Evolutionary conservation across 2,329 filamentous ascomycete genomes (phyloP).

Genomic region (Monosporascus sp.): DNA sequence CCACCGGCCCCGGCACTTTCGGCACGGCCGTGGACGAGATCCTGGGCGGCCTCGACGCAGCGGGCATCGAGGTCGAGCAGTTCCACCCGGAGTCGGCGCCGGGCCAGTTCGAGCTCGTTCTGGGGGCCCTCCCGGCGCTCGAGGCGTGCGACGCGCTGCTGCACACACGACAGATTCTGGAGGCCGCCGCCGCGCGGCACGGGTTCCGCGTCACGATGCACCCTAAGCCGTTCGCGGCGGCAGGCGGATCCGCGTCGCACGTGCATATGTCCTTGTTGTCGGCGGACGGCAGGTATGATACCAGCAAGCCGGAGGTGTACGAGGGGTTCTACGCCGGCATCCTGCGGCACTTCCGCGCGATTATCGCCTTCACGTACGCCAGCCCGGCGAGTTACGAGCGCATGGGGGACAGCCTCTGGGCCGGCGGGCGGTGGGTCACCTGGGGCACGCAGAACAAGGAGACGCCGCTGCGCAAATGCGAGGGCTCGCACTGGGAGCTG

Average conservation of each 20-base stretch:
- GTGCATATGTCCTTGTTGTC: slow-evolving; percentile 63
- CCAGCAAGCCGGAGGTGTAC: slow-evolving; percentile 39
- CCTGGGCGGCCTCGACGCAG: slow-evolving; percentile 50
- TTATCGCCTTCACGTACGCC: slow-evolving; percentile 66
- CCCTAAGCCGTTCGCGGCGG: slow-evolving; percentile 58
- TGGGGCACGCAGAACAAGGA: slow-evolving; percentile 84
- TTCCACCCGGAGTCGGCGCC: slow-evolving; percentile 69
- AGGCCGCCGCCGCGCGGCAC: slow-evolving; percentile 55
- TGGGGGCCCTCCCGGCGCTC: slow-evolving; percentile 58
- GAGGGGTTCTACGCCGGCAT: slow-evolving; percentile 69
- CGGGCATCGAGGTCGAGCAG: slow-evolving; percentile 64
- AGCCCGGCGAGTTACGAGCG: slow-evolving; percentile 64
- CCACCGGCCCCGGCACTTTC: slow-evolving; percentile 29
- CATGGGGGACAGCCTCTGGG: slow-evolving; percentile 65
- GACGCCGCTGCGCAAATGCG: slow-evolving; percentile 64
- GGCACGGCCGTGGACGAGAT: slow-evolving; percentile 61
- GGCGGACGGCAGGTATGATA: slow-evolving; percentile 7
- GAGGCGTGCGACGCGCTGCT: slow-evolving; percentile 67
- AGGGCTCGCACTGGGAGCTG: slow-evolving; percentile 68
- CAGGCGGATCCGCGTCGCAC: slow-evolving; percentile 62
- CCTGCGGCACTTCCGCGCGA: slow-evolving; percentile 56
- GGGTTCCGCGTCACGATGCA: slow-evolving; percentile 66
- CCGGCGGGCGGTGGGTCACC: slow-evolving; percentile 70
- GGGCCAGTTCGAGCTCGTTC: slow-evolving; percentile 73
- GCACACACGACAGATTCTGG: slow-evolving; percentile 65